phyloP scores from a whole-genome alignment of 2,329 filamentous ascomycete species.

The Fusarium fracticaudum region DNA sequence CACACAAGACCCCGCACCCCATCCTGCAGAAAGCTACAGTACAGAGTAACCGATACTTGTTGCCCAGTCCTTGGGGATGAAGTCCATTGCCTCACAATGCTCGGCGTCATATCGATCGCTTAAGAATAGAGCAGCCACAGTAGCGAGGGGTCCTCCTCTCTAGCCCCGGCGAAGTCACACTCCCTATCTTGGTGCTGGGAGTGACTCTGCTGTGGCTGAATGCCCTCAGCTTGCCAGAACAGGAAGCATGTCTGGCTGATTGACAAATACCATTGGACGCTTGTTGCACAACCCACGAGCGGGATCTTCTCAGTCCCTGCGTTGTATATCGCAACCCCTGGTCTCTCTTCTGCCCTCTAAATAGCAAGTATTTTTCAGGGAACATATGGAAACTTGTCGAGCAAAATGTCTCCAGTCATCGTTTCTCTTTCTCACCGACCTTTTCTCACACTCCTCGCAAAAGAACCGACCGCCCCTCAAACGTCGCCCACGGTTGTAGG shows the following conservation, averaged over 20 bases:
- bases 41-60: not conserved
- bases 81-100: not conserved
- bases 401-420: not conserved
- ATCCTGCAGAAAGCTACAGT: not conserved
- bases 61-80: not conserved
- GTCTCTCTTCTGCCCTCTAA: not conserved
- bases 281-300: constrained; percentile 18
- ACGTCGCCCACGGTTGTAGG: constrained; percentile 2
- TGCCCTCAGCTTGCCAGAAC: constrained; percentile 36
- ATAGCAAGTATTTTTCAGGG: not conserved
- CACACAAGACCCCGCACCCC: constrained; percentile 13
- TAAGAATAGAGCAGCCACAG: constrained; percentile 7
- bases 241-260: constrained; percentile 32
- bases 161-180: constrained; percentile 12
- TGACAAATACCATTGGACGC: constrained; percentile 35
- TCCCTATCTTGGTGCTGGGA: not conserved
- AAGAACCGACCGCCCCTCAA: not conserved
- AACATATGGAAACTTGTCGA: not conserved
- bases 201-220: constrained; percentile 27
- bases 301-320: constrained; percentile 1
- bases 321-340: constrained; percentile 4
- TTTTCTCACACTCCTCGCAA: constrained; percentile 8
- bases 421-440: constrained; percentile 19
- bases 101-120: constrained; percentile 24
- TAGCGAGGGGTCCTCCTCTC: constrained; percentile 6